These are phyloP conservation scores for Corynespora cassiicola DNA, from an alignment of 2,329 filamentous ascomycete species.

Conservation along the genomic window DNA sequence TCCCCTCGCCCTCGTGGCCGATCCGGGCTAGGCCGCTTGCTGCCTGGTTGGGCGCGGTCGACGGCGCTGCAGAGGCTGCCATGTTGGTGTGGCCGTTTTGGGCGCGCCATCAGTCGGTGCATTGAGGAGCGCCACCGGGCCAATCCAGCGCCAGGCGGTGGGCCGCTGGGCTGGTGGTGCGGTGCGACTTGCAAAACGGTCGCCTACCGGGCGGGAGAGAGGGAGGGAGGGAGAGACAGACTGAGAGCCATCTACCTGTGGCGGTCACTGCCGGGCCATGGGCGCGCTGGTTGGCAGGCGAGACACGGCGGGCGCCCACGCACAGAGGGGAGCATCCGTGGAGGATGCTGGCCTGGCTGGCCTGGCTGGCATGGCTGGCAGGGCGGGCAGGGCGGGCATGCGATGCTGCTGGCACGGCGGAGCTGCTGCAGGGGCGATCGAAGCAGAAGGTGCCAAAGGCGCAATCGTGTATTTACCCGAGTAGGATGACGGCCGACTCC, in stretches of 20 bases:
- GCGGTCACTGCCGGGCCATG: too few relatives aligned
- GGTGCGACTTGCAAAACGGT: constrained; percentile 45
- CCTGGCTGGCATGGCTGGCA: too few relatives aligned
- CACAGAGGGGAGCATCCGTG: too few relatives aligned
- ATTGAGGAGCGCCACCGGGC: constrained; percentile 12
- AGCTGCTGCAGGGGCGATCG: constrained; percentile 34
- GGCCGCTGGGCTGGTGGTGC: constrained; percentile 33
- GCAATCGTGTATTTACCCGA: constrained; percentile 30
- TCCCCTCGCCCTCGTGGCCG: constrained; percentile 30
- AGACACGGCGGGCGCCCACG: constrained; percentile 10
- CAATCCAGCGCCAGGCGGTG: constrained; percentile 25
- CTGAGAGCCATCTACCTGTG: constrained; percentile 13
- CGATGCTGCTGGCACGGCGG: too few relatives aligned
- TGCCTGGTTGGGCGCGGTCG: constrained; percentile 12
- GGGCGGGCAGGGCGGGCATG: constrained; percentile 20
- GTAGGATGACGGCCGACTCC: too few relatives aligned
- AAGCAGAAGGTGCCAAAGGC: constrained; percentile 18
- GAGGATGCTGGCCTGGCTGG: too few relatives aligned
- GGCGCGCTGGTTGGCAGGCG: constrained; percentile 8
- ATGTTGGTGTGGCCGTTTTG: constrained; percentile 33
- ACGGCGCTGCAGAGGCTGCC: background rate
- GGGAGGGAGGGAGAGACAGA: constrained; percentile 25
- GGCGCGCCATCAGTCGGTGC: constrained; percentile 29
- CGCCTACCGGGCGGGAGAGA: constrained; percentile 33
- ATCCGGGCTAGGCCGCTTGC: constrained; percentile 27